These are phyloP conservation scores for Trichoderma virens DNA, from an alignment of 495 filamentous ascomycete species.

Conservation along the genomic window DNA sequence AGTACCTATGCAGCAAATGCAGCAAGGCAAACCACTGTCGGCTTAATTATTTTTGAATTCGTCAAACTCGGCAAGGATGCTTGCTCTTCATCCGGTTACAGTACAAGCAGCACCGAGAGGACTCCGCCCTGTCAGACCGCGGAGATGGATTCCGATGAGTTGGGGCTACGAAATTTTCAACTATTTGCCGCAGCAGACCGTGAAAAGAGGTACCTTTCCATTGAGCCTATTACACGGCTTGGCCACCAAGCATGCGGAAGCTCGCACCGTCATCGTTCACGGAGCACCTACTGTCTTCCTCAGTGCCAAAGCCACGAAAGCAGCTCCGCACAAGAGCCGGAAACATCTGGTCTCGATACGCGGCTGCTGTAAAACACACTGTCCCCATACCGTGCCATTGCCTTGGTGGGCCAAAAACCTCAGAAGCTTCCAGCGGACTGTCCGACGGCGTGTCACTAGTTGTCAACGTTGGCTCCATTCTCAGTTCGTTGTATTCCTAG, in stretches of 20 bases:
- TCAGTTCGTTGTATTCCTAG: neutral
- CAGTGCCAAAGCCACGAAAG: neutral
- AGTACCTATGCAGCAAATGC: too few relatives aligned
- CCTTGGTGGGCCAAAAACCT: neutral
- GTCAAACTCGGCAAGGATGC: too few relatives aligned
- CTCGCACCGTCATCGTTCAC: neutral
- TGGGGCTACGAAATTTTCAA: too few relatives aligned
- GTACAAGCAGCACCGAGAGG: too few relatives aligned
- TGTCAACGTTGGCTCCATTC: constrained; percentile 1
- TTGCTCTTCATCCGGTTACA: too few relatives aligned
- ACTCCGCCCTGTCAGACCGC: too few relatives aligned
- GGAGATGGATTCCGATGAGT: too few relatives aligned
- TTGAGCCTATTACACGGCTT: neutral
- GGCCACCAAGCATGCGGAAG: neutral
- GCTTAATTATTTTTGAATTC: too few relatives aligned
- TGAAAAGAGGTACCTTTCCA: neutral
- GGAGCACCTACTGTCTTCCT: neutral
- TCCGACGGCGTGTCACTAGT: constrained; percentile 8
- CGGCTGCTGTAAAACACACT: neutral
- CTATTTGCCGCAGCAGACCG: neutral
- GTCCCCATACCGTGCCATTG: constrained; percentile 7
- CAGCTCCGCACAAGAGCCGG: neutral
- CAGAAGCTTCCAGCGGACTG: constrained; percentile 5
- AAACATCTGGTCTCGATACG: neutral
- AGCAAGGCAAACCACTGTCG: too few relatives aligned